These are phyloP conservation scores for Phytophthora syringae DNA, from an alignment of 352 stramenopile genomes.

Conservation along the genomic window DNA sequence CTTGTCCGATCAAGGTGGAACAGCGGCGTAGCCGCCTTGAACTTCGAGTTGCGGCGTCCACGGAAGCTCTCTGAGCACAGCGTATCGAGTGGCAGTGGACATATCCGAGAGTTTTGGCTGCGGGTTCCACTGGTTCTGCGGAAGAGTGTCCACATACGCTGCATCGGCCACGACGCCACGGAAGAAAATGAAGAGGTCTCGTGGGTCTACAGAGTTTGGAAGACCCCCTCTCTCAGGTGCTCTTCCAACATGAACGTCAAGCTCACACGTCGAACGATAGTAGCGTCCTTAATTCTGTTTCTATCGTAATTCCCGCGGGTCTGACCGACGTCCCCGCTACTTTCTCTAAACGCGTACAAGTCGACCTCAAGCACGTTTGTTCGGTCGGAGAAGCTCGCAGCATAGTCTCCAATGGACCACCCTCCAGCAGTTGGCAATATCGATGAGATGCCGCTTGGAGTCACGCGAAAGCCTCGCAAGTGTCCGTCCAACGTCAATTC, in stretches of 20 bases:
- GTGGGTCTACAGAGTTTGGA: neutral
- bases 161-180: conserved; percentile 8
- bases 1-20: neutral
- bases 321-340: neutral
- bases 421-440: conserved; percentile 10
- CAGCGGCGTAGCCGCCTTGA: conserved; percentile 14
- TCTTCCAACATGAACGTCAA: conserved; percentile 13
- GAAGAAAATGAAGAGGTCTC: conserved; percentile 13
- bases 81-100: conserved; percentile 1
- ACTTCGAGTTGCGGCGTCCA: conserved; percentile 11
- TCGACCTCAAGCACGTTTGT: neutral
- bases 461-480: conserved; percentile 36
- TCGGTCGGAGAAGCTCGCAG: conserved; percentile 4
- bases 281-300: neutral
- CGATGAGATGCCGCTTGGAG: conserved; percentile 34
- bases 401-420: conserved; percentile 16
- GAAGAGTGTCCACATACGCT: neutral
- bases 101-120: conserved; percentile 3
- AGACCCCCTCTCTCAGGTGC: neutral
- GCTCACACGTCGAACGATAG: neutral
- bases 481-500: conserved; percentile 35
- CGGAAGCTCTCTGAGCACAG: conserved; percentile 8
- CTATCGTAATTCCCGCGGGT: neutral
- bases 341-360: conserved; percentile 10
- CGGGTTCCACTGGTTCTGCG: neutral